These are phyloP conservation scores for Ganoderma lucidum DNA, from an alignment of 1,284 basidiomycete species.

Conservation along the genomic window DNA sequence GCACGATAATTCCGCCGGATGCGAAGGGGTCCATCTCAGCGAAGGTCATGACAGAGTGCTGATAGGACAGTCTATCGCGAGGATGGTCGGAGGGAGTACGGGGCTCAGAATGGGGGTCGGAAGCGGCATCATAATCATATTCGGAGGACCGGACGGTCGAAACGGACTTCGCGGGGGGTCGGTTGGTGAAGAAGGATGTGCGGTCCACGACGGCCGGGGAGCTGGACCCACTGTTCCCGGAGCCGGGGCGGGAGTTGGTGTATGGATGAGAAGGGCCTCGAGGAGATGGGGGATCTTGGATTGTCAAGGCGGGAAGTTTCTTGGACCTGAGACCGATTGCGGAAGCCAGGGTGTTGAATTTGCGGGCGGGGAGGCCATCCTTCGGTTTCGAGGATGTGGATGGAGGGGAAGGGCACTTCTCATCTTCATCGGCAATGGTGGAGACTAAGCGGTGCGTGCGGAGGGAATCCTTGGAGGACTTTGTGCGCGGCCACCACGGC, in stretches of 20 bases:
- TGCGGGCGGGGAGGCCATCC: constrained; percentile 43
- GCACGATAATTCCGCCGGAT: constrained; percentile 53
- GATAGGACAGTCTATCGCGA: constrained; percentile 45
- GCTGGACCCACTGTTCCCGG: constrained; percentile 36
- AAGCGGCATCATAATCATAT: constrained; percentile 40
- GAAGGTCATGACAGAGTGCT: constrained; percentile 65
- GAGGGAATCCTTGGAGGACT: constrained; percentile 39
- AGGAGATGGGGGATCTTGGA: constrained; percentile 54
- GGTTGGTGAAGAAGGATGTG: constrained; percentile 40
- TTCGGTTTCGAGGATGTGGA: constrained; percentile 33
- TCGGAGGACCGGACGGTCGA: constrained; percentile 55
- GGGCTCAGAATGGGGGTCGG: constrained; percentile 46
- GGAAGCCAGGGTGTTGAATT: constrained; percentile 61
- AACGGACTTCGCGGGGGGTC: constrained; percentile 59
- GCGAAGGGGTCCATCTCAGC: constrained; percentile 72
- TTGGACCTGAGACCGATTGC: constrained; percentile 71
- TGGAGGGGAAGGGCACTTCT: constrained; percentile 31
- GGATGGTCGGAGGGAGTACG: constrained; percentile 59
- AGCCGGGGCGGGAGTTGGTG: constrained; percentile 37
- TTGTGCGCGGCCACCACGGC: constrained; percentile 47
- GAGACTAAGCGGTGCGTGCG: constrained; percentile 33
- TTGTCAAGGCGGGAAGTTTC: constrained; percentile 59
- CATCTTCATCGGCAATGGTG: constrained; percentile 31
- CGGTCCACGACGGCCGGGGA: constrained; percentile 34
- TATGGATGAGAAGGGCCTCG: constrained; percentile 31